Evolutionary conservation across 2,329 filamentous ascomycete genomes (phyloP).

Genomic region (Alternaria viburni): DNA sequence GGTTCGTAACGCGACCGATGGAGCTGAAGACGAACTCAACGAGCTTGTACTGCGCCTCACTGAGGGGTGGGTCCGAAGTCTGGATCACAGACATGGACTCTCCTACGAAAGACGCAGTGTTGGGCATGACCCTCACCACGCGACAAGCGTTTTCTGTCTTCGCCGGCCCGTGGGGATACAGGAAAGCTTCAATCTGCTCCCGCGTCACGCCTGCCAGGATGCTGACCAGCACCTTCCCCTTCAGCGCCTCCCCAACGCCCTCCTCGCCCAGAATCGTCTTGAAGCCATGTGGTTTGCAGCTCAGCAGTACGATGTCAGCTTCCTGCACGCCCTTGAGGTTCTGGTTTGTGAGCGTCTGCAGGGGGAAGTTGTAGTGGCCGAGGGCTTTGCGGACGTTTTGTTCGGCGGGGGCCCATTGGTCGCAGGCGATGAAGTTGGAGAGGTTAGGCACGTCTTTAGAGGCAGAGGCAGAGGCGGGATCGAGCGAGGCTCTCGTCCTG

Average conservation of each 20-base stretch:
- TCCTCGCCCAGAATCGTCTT: slow-evolving; percentile 69
- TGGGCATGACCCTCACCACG: slow-evolving; percentile 82
- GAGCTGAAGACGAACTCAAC: slow-evolving; percentile 79
- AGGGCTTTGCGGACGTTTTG: slow-evolving; percentile 72
- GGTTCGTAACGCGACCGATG: slow-evolving; percentile 72
- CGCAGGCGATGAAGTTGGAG: slow-evolving; percentile 80
- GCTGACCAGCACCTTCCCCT: slow-evolving; percentile 80
- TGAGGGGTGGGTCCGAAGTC: slow-evolving; percentile 64
- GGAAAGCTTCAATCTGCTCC: slow-evolving; percentile 68
- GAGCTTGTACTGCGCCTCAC: slow-evolving; percentile 60
- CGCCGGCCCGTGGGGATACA: slow-evolving; percentile 61
- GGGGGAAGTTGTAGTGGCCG: slow-evolving; percentile 64
- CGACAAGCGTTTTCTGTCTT: slow-evolving; percentile 59
- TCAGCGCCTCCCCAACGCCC: slow-evolving; percentile 74
- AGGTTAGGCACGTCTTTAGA: slow-evolving; percentile 57
- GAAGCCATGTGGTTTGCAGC: slow-evolving; percentile 81
- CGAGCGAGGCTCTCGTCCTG: slow-evolving; percentile 44
- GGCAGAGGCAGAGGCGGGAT: slow-evolving; percentile 47
- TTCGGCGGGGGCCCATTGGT: slow-evolving; percentile 72
- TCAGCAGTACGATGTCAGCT: slow-evolving; percentile 76
- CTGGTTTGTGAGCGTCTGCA: slow-evolving; percentile 73
- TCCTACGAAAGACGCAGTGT: slow-evolving; percentile 78
- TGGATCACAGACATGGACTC: slow-evolving; percentile 83
- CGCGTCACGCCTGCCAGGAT: slow-evolving; percentile 80
- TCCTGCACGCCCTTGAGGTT: slow-evolving; percentile 72